Evolutionary conservation across 306 rosid species (phyloP).

Genomic region (Castanea sativa): DNA sequence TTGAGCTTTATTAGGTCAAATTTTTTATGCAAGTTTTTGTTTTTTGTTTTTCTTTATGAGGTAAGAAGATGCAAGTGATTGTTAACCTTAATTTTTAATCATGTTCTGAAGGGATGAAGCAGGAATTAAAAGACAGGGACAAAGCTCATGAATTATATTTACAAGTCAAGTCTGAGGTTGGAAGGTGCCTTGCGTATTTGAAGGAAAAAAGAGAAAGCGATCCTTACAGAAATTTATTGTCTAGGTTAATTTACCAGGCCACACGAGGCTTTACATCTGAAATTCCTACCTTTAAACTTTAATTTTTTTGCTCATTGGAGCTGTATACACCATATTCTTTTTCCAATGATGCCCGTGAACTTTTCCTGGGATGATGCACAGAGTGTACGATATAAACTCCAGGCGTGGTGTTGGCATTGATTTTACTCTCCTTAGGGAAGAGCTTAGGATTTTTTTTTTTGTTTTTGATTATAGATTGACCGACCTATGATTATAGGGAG

Average conservation of each 20-base stretch:
- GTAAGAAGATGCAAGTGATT: not conserved
- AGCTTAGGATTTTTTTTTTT: not conserved
- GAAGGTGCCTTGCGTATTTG: conserved; percentile 61
- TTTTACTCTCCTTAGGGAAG: not conserved
- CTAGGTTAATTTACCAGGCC: conserved; percentile 66
- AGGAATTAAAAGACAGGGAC: conserved; percentile 52
- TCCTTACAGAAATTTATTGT: conserved; percentile 62
- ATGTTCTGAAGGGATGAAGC: conserved; percentile 58
- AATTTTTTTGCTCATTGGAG: conserved; percentile 16
- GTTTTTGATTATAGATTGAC: not conserved
- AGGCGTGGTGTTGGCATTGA: no score
- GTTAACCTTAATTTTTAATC: not conserved
- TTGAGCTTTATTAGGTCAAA: not conserved
- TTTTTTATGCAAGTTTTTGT: not conserved
- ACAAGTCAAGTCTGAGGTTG: conserved; percentile 71
- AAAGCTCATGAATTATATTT: conserved; percentile 62
- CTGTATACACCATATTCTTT: not conserved
- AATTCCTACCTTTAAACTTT: conserved; percentile 77
- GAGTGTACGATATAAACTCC: no score
- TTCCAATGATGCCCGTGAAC: not conserved
- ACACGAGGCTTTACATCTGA: conserved; percentile 52
- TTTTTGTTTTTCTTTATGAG: not conserved
- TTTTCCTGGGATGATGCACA: no score
- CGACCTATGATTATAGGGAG: not conserved
- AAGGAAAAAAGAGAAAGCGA: conserved; percentile 66